Base-by-base conservation (phyloP, 305 asterid species). In the Solanum hybrid region DNA sequence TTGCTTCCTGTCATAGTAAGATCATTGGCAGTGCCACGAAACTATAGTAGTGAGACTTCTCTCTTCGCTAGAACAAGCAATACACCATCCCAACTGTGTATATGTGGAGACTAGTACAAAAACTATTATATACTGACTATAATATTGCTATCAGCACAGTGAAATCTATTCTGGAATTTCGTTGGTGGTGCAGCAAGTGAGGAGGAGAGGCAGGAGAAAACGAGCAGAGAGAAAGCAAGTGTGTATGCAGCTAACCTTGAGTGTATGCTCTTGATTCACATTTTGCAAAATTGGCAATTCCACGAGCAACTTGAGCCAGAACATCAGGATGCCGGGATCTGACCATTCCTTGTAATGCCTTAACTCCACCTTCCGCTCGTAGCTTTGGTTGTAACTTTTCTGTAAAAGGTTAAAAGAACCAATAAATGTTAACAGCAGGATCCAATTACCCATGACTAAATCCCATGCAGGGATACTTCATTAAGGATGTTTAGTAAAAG, bases 231-330 rank as follows among this genome's bases (percentile, higher is more conserved):
- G 42, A 75, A 67, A 75, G 34, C 74, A 42, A 37, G 29, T 4
- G 8, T 24, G 26, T 79, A 81, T 82, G 35, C n/a, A 64, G 31
- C 92, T 91, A 57, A 97, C 99, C 99, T 95, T 92, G 98, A 86
- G 94, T 90, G 83, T 94, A 94, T 67, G 97, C 96, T 88, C 98
- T 94, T 42, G 99, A 97, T 91, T 97, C 99, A 86, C 99, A 97
- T 91, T 97, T 97, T 14, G 99, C 99, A 81, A 97, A 97, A 93
- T 97, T 97, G 2, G 98, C 98, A 82, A 96, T 94, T 86, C 98
- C 99, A 46, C 98, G 99, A 89, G 99, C 98, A 87, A 95, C 98
- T 93, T 97, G 99, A 86, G 98, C 96, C 75, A 97, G 96, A 94
- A 97, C 98, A 89, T 96, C 99, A 61, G 97, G 96, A 94, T 97